Conservation (phyloP, 257 asterid genomes). For the Nicotiana sylvestris region DNA sequence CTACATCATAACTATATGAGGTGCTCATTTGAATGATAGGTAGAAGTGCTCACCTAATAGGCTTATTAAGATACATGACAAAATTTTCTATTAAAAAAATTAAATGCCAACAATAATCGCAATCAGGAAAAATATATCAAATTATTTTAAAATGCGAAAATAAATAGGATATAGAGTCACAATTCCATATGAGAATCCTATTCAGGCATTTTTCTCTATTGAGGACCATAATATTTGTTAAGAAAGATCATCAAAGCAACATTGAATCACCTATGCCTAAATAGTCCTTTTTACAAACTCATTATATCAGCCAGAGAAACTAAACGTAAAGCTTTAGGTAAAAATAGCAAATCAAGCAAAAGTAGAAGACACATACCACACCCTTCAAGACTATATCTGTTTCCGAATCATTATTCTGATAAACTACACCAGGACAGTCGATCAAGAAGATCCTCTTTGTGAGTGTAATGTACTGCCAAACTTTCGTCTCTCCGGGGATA, state of each 20-base stretch:
- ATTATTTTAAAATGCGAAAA: neutral
- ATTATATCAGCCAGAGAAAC: neutral
- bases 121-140: neutral
- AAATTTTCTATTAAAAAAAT: neutral
- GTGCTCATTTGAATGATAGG: neutral
- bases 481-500: slow-evolving; percentile 97
- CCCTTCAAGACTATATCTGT: slow-evolving; percentile 97
- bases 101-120: neutral
- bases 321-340: neutral
- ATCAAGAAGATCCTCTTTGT: slow-evolving; percentile 86
- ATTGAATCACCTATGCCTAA: neutral
- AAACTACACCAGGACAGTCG: slow-evolving; percentile 97
- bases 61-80: neutral
- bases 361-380: slow-evolving; percentile 54
- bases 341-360: neutral
- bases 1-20: neutral
- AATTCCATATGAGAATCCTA: neutral
- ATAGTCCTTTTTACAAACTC: neutral
- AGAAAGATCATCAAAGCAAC: neutral
- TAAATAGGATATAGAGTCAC: neutral
- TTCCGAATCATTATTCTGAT: slow-evolving; percentile 74
- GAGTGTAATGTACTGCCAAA: slow-evolving; percentile 95
- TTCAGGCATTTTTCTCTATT: neutral
- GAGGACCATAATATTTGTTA: neutral
- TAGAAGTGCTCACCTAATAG: neutral